A percentile compares a stretch with the other conserved stretches of the same genome.
Conservation (phyloP, 371 early-diverging fungal species). For the Cokeromyces recurvatus region DNA sequence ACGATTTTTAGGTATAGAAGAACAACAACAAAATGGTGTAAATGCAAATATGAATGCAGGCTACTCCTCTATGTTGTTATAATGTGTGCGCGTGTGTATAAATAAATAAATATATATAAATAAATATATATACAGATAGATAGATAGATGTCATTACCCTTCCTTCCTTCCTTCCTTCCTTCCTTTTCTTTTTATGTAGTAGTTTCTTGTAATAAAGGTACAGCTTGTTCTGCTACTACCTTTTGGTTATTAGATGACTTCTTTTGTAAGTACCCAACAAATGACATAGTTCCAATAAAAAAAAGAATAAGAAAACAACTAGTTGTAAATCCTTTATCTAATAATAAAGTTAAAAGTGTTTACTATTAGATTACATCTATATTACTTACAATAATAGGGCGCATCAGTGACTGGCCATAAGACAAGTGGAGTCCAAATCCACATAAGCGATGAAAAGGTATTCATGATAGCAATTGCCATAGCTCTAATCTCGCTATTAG, state of each 20-base stretch:
- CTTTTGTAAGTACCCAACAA: no score
- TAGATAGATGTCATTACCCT: not conserved
- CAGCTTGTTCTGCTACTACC: no score
- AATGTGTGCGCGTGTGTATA: no score
- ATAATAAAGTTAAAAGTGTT: not conserved
- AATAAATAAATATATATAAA: not conserved
- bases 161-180: no score
- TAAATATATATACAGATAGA: no score
- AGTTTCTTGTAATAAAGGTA: conserved; percentile 9
- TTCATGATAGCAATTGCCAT: conserved; percentile 48
- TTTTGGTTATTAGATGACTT: no score
- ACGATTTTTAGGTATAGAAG: conserved; percentile 9
- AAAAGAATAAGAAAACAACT: conserved; percentile 13
- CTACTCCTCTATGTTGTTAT: conserved; percentile 13
- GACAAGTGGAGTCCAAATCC: conserved; percentile 33
- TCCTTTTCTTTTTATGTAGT: no score
- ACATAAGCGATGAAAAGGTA: conserved; percentile 34
- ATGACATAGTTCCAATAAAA: conserved; percentile 14
- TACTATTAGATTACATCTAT: not conserved
- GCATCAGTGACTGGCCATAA: conserved; percentile 52
- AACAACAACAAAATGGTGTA: conserved; percentile 4
- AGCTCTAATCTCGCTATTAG: conserved; percentile 30
- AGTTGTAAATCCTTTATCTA: conserved; percentile 28
- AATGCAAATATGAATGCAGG: conserved; percentile 15
- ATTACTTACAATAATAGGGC: conserved; percentile 30